Base-by-base conservation (phyloP, 179 eudicot species). In the Spergularia azorica region DNA sequence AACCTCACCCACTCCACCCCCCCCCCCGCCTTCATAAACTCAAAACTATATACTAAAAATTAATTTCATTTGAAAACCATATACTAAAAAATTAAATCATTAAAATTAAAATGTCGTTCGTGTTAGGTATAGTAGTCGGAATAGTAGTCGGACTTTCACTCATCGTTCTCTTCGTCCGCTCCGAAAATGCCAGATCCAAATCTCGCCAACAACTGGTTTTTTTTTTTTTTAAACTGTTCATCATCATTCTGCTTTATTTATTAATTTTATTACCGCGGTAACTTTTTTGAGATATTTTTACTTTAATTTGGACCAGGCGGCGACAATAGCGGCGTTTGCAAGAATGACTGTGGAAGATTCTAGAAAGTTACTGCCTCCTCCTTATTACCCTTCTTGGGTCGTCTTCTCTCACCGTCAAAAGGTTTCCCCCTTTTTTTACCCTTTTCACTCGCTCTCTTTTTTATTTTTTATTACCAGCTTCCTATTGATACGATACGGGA, bases 311-410 rank as follows among this genome's bases (percentile, higher is more conserved):
- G 39, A 55, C 52, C 16, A 93, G 98, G 98, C 98, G 4, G 86
- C 86, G 72, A 82, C 87, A n/a, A 71, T 93, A 9, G 97, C 97
- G 51, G 90, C 97, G 77, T 89, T 94, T 60, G 87, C 98, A 0
- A 83, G 89, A 73, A 89, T 94, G 91, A 92, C 96, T 38, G 91
- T 94, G 71, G 88, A 86, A 72, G 98, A 94, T 87, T 88, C 96
- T 59, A 88, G 86, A 79, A 92, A 92, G 83, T 78, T 94, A 70
- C 88, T 94, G 13, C 91, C 97, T 56, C 85, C 87, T 57, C 88
- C 87, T 50, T 83, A 57, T 60, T 94, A 94, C 74, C 98, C 98
- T 26, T 82, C 98, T 38, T 94, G 98, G 98, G 89, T 94, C 64
- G 92, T 89, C 77, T 94, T 94, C 80, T 83, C 96, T 14, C 81